Evolutionary conservation across 192 early-diverging fungal species (phyloP).

Genomic region (Oehlia diaphana): DNA sequence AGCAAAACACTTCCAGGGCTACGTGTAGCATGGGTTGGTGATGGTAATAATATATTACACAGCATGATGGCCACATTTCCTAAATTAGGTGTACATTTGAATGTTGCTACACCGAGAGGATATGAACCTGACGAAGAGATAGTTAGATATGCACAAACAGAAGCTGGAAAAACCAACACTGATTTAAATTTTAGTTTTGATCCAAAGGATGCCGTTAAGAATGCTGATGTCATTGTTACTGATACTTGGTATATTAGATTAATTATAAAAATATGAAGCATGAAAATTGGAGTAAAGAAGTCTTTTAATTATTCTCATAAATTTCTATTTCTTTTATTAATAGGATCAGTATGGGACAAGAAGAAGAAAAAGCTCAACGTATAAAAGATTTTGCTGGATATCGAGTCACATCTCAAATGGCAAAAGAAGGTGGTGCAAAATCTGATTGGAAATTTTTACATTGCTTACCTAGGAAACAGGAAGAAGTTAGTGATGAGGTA

Average conservation of each 20-base stretch:
- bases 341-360: conserved; percentile 96
- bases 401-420: conserved; percentile 88
- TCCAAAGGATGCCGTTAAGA: conserved; percentile 75
- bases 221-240: conserved; percentile 90
- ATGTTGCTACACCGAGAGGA: conserved; percentile 81
- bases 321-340: neutral
- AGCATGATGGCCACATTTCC: conserved; percentile 88
- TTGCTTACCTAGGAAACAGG: conserved; percentile 92
- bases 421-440: conserved; percentile 72
- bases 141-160: conserved; percentile 61
- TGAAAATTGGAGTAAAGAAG: too few relatives aligned
- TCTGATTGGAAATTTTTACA: conserved; percentile 97
- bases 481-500: conserved; percentile 96
- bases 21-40: conserved; percentile 97
- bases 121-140: conserved; percentile 78
- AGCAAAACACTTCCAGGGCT: conserved; percentile 63
- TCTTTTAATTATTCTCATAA: neutral
- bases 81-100: conserved; percentile 80
- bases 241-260: conserved; percentile 80
- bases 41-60: conserved; percentile 96
- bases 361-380: conserved; percentile 83
- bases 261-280: neutral
- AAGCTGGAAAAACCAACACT: conserved; percentile 57
- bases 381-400: conserved; percentile 84
- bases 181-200: conserved; percentile 59